phyloP scores from a whole-genome alignment of 2,329 filamentous ascomycete species.

The Microsporum audouinii region DNA sequence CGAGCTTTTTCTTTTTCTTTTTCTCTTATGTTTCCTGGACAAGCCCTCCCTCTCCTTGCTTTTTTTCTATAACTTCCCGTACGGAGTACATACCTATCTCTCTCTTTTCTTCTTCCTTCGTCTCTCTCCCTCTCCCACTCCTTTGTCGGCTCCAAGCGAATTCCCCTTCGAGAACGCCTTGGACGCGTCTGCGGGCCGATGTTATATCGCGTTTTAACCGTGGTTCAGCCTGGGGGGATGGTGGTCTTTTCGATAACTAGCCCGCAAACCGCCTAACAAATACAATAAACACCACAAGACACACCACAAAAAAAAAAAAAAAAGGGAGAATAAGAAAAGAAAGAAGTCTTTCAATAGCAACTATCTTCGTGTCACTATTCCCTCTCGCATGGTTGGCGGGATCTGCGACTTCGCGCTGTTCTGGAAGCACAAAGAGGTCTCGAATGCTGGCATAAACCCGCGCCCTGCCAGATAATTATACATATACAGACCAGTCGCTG shows the following conservation, averaged over 20 bases:
- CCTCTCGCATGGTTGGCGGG: conserved; percentile 2
- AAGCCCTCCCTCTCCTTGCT: not conserved
- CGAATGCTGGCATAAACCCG: conserved; percentile 1
- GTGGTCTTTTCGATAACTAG: not conserved
- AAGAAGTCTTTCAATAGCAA: not conserved
- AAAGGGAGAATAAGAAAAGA: not conserved
- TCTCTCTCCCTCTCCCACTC: not conserved
- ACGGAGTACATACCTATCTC: not conserved
- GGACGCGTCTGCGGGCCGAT: not conserved
- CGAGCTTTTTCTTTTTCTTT: not conserved
- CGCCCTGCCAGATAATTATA: not conserved
- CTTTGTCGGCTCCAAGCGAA: not conserved
- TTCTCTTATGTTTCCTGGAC: not conserved
- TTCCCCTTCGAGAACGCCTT: not conserved
- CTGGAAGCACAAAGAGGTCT: not conserved
- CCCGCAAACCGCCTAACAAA: not conserved
- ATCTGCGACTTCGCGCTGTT: conserved; percentile 3
- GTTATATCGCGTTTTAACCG: not conserved
- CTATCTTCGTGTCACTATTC: not conserved
- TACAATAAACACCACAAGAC: not conserved
- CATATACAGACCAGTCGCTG: not conserved
- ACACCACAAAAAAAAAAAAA: not conserved
- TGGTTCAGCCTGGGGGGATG: not conserved
- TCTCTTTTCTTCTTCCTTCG: not conserved
- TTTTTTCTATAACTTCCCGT: not conserved